phyloP scores from a whole-genome alignment of 306 rosid genomes.

The Quercus wislizeni region DNA sequence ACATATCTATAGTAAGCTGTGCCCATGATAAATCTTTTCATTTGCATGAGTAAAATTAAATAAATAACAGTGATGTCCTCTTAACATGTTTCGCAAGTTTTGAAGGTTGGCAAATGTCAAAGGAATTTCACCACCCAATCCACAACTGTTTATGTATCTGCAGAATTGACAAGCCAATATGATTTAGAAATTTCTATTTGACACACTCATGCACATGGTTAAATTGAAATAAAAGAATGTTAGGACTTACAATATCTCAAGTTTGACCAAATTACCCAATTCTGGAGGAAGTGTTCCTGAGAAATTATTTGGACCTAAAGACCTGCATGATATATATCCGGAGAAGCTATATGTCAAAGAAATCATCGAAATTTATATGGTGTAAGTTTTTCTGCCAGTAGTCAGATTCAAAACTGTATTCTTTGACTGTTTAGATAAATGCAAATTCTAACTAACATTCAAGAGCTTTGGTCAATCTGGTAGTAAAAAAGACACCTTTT shows the following conservation, averaged over 20 bases:
- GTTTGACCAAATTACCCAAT: slow-evolving; percentile 25
- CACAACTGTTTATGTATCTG: slow-evolving; percentile 17
- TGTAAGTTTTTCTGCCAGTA: too few species aligned
- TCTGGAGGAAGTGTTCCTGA: slow-evolving; percentile 29
- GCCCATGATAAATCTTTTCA: too few species aligned
- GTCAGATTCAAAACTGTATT: too few species aligned
- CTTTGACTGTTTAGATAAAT: too few species aligned
- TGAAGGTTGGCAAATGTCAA: slow-evolving; percentile 19
- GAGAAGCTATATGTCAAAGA: background rate
- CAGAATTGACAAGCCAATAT: background rate
- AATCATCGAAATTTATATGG: background rate
- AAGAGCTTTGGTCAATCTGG: too few species aligned
- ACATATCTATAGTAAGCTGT: background rate
- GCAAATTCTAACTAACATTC: too few species aligned
- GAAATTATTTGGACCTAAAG: slow-evolving; percentile 22
- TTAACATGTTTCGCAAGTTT: slow-evolving; percentile 8
- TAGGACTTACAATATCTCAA: slow-evolving; percentile 9
- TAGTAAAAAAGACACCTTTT: too few species aligned
- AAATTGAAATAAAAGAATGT: background rate
- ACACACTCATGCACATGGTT: background rate
- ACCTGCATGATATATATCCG: slow-evolving; percentile 6
- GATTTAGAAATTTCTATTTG: background rate
- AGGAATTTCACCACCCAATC: slow-evolving; percentile 30
- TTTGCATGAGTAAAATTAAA: too few species aligned
- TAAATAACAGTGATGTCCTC: too few species aligned